Evolutionary conservation across 2,329 filamentous ascomycete genomes (phyloP).

Genomic region (Trichoderma arundinaceum): DNA sequence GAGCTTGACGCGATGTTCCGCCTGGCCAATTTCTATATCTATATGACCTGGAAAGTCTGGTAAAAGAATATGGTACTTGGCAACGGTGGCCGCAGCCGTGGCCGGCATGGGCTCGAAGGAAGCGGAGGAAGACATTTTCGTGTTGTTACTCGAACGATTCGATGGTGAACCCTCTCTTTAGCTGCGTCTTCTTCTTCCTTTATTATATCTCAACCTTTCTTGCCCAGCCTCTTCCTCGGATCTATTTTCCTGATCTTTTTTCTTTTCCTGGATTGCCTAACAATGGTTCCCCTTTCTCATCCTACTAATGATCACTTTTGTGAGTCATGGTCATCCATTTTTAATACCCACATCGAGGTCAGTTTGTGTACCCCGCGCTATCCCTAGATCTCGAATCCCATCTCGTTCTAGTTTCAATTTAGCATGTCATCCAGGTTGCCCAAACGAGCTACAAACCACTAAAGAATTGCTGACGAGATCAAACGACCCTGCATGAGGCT

Average conservation of each 20-base stretch:
- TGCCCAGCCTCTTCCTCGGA: not conserved
- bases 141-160: not conserved
- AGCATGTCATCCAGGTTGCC: not conserved
- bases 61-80: slow-evolving; percentile 18
- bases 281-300: not conserved
- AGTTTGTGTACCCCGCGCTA: slow-evolving; percentile 9
- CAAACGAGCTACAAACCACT: not conserved
- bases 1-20: slow-evolving; percentile 47
- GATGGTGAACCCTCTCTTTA: not conserved
- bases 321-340: slow-evolving; percentile 15
- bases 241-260: not conserved
- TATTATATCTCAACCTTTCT: slow-evolving; percentile 7
- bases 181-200: not conserved
- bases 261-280: not conserved
- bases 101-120: slow-evolving; percentile 30
- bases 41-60: slow-evolving; percentile 20
- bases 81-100: slow-evolving; percentile 31
- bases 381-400: not conserved
- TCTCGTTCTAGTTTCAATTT: not conserved
- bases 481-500: not conserved
- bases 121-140: slow-evolving; percentile 26
- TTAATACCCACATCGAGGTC: not conserved
- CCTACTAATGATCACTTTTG: slow-evolving; percentile 10
- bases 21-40: slow-evolving; percentile 37
- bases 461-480: not conserved